These are phyloP conservation scores for Mortierella antarctica DNA, from an alignment of 192 early-diverging fungal species.

Conservation along the genomic window DNA sequence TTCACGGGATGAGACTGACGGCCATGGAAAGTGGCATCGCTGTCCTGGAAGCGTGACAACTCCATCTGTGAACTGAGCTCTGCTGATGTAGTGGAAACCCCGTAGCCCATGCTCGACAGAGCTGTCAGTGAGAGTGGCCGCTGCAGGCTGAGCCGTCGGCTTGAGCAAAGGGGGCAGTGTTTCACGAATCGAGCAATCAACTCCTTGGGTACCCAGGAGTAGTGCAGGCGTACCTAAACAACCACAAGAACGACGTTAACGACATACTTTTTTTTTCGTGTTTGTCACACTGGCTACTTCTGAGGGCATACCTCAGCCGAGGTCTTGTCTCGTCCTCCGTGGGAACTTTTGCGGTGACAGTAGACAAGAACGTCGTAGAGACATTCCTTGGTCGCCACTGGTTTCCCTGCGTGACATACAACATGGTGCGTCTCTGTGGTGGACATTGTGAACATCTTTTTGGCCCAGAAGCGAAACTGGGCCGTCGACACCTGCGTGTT, in stretches of 20 bases:
- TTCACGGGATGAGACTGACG: too few relatives aligned
- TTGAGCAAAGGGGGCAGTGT: constrained; percentile 57
- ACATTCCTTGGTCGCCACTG: constrained; percentile 62
- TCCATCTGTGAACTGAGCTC: too few relatives aligned
- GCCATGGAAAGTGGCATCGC: too few relatives aligned
- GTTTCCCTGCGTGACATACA: constrained; percentile 62
- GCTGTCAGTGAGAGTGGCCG: too few relatives aligned
- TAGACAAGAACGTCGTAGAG: constrained; percentile 61
- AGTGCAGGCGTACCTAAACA: constrained; percentile 54
- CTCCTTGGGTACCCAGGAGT: constrained; percentile 62
- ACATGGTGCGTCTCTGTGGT: constrained; percentile 45
- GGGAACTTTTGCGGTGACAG: constrained; percentile 60
- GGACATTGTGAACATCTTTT: constrained; percentile 64
- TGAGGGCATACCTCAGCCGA: constrained; percentile 59
- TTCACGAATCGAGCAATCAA: constrained; percentile 61
- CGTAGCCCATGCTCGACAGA: too few relatives aligned
- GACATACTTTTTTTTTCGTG: too few relatives aligned
- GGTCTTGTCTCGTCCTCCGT: constrained; percentile 67
- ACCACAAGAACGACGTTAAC: not conserved
- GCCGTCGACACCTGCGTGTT: constrained; percentile 65
- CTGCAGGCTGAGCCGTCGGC: constrained; percentile 17
- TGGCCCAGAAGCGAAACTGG: constrained; percentile 67
- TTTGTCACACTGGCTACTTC: not conserved
- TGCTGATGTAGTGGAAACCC: too few relatives aligned
- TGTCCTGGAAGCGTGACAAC: too few relatives aligned